phyloP scores from a whole-genome alignment of 768 basidiomycete genomes.

The Cystofilobasidium ferigula region DNA sequence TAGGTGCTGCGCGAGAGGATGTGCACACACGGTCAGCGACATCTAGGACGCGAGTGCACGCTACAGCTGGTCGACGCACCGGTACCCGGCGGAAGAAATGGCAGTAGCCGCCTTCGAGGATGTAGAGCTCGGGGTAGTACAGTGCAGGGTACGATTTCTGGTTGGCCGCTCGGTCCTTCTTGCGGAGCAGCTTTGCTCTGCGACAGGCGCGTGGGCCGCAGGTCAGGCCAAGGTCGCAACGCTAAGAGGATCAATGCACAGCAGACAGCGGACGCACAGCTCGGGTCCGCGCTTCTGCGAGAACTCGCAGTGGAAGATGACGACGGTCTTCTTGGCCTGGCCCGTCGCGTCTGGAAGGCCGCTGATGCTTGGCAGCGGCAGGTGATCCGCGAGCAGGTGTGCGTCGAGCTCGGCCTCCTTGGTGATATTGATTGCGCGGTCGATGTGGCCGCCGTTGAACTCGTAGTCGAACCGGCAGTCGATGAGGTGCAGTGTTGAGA shows the following conservation, averaged over 20 bases:
- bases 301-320: constrained; percentile 98
- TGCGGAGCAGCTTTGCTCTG: constrained; percentile 87
- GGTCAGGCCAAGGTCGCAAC: constrained; percentile 16
- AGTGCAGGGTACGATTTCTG: constrained; percentile 77
- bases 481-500: constrained; percentile 65
- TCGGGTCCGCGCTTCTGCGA: constrained; percentile 90
- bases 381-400: constrained; percentile 51
- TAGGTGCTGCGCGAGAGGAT: neutral
- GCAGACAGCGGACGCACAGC: constrained; percentile 47
- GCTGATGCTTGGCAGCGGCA: constrained; percentile 45
- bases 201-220: neutral
- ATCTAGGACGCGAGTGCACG: too few relatives aligned
- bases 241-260: neutral
- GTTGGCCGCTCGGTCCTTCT: constrained; percentile 79
- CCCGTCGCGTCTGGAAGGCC: constrained; percentile 31
- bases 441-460: constrained; percentile 83
- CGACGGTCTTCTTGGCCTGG: constrained; percentile 57
- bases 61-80: constrained; percentile 29
- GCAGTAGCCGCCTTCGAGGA: constrained; percentile 92
- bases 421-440: constrained; percentile 83
- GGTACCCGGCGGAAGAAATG: constrained; percentile 64
- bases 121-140: constrained; percentile 91
- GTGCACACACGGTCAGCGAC: neutral
- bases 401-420: constrained; percentile 68
- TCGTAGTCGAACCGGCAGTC: constrained; percentile 99